These are phyloP conservation scores for Sugiyamaella castrensis DNA, from an alignment of 1,139 yeast species.

Conservation along the genomic window DNA sequence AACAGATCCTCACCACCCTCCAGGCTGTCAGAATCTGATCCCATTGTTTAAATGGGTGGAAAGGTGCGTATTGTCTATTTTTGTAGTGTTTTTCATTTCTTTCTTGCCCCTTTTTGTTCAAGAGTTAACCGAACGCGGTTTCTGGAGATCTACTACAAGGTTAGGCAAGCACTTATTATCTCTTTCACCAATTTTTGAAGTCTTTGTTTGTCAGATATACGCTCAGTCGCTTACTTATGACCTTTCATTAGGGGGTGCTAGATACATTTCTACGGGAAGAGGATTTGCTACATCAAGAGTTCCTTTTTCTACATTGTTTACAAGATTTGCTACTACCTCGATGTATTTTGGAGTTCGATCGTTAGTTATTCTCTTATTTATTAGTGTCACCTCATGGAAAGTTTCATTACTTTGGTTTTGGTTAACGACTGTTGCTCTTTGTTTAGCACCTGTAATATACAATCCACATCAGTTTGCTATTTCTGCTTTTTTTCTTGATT, in stretches of 20 bases:
- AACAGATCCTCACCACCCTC: constrained; percentile 59
- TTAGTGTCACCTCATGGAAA: constrained; percentile 71
- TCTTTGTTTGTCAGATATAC: constrained; percentile 81
- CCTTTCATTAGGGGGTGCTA: constrained; percentile 77
- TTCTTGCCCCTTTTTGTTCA: constrained; percentile 77
- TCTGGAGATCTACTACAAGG: constrained; percentile 58
- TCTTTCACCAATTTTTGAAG: constrained; percentile 80
- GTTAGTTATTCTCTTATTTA: constrained; percentile 57
- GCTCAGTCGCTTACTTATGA: constrained; percentile 68
- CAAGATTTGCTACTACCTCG: constrained; percentile 61
- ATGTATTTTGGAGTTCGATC: constrained; percentile 64
- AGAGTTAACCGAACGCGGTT: constrained; percentile 75
- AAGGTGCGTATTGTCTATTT: constrained; percentile 74
- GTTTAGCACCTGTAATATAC: constrained; percentile 75
- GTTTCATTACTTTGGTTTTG: constrained; percentile 80
- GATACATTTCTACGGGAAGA: constrained; percentile 79
- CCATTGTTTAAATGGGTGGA: constrained; percentile 81
- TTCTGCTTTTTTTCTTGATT: constrained; percentile 69
- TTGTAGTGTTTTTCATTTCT: constrained; percentile 79
- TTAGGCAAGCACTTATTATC: constrained; percentile 64
- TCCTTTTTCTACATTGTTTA: constrained; percentile 57
- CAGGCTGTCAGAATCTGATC: constrained; percentile 70
- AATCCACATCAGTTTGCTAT: constrained; percentile 83
- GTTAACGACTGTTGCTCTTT: constrained; percentile 67
- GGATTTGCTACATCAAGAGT: constrained; percentile 75